phyloP scores from a whole-genome alignment of 768 basidiomycete species.

The Vishniacozyma victoriae region DNA sequence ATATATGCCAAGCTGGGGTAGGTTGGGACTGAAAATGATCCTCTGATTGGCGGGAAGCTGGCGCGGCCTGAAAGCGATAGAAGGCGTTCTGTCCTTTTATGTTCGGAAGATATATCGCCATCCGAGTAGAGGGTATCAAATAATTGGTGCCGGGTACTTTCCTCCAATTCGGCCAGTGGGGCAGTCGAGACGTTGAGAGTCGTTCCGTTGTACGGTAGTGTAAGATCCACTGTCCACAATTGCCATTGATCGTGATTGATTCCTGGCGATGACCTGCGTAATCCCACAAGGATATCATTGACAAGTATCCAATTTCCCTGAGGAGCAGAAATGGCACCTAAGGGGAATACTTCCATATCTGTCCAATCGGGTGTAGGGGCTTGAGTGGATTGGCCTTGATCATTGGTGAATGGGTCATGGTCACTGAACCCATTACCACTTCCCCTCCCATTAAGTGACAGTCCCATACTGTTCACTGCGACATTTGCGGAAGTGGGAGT shows the following conservation, averaged over 20 bases:
- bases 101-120: slow-evolving; percentile 13
- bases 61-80: slow-evolving; percentile 14
- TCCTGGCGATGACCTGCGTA: slow-evolving; percentile 9
- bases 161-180: background rate
- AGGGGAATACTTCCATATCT: slow-evolving; percentile 6
- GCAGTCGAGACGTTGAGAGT: slow-evolving; percentile 11
- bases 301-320: background rate
- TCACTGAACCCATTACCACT: background rate
- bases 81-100: slow-evolving; percentile 15
- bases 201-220: slow-evolving; percentile 23
- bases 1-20: slow-evolving; percentile 20
- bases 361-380: background rate
- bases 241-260: slow-evolving; percentile 31
- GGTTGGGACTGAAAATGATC: slow-evolving; percentile 9
- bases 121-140: background rate
- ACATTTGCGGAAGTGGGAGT: slow-evolving; percentile 2
- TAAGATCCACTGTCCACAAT: slow-evolving; percentile 23
- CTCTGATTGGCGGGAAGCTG: slow-evolving; percentile 1
- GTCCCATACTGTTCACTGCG: slow-evolving; percentile 1
- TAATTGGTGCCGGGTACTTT: background rate
- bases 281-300: slow-evolving; percentile 9
- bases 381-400: background rate
- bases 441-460: background rate
- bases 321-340: slow-evolving; percentile 4
- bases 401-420: too few relatives aligned